Percentiles rank a stretch among this genome's conserved stretches.
These are phyloP conservation scores for Dentipellis sp. DNA, from an alignment of 768 basidiomycete species.

Conservation along the genomic window DNA sequence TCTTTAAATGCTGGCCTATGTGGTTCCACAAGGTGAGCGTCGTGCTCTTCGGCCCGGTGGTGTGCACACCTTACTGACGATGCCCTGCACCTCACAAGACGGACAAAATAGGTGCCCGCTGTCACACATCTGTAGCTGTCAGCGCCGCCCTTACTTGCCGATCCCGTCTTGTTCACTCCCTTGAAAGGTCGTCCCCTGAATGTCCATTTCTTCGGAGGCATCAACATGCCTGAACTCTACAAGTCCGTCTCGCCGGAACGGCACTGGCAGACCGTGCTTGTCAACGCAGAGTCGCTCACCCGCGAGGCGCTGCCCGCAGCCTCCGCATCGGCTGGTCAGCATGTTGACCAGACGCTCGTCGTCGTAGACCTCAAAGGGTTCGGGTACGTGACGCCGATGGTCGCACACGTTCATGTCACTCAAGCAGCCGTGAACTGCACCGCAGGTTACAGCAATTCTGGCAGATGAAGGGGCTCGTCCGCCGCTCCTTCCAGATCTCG, in stretches of 20 bases:
- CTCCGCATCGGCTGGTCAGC: slow-evolving; percentile 41
- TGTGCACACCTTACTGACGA: neutral
- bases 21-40: slow-evolving; percentile 62
- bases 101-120: slow-evolving; percentile 39
- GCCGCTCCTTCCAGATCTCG: slow-evolving; percentile 60
- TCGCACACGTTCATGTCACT: neutral
- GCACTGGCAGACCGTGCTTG: slow-evolving; percentile 45
- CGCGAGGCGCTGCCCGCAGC: slow-evolving; percentile 64
- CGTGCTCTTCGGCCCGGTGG: too few species aligned
- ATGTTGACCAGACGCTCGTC: slow-evolving; percentile 44
- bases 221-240: slow-evolving; percentile 50
- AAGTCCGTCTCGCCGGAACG: slow-evolving; percentile 46
- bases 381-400: slow-evolving; percentile 31
- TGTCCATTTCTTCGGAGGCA: slow-evolving; percentile 51
- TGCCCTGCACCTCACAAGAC: slow-evolving; percentile 29
- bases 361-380: slow-evolving; percentile 68
- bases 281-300: slow-evolving; percentile 54
- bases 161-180: neutral
- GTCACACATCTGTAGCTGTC: too few species aligned
- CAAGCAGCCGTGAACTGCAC: too few species aligned
- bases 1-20: slow-evolving; percentile 73
- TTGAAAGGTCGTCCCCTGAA: slow-evolving; percentile 68
- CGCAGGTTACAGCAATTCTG: slow-evolving; percentile 59
- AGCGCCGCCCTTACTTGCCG: neutral
- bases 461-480: slow-evolving; percentile 61